Evolutionary conservation across 140 eudicot genomes (phyloP).

Genomic region (Oenanthe javanica): DNA sequence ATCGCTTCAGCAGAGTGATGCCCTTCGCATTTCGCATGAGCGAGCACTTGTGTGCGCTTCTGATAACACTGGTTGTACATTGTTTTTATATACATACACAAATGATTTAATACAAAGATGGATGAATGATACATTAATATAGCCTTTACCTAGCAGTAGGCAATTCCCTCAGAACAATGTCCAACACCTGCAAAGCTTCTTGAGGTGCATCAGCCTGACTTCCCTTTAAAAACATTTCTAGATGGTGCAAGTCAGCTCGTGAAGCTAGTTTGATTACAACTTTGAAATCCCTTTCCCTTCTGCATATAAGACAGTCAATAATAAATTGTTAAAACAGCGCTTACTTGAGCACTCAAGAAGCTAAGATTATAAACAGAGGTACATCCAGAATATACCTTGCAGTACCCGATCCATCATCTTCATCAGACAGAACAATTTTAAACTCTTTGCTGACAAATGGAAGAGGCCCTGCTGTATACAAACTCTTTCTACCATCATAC

Average conservation of each 20-base stretch:
- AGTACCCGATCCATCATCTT: conserved; percentile 77
- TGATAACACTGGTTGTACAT: too few relatives aligned
- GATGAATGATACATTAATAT: neutral
- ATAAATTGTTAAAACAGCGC: neutral
- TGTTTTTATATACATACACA: neutral
- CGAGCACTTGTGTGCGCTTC: too few relatives aligned
- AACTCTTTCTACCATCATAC: conserved; percentile 89
- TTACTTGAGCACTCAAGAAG: conserved; percentile 9
- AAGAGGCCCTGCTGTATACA: conserved; percentile 91
- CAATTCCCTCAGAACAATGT: conserved; percentile 81
- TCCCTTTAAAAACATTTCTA: conserved; percentile 76
- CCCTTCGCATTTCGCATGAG: too few relatives aligned
- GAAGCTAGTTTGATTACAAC: conserved; percentile 91
- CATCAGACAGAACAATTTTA: conserved; percentile 67
- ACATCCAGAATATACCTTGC: conserved; percentile 39
- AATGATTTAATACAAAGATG: neutral
- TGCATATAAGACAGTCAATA: conserved; percentile 15
- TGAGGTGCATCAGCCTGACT: conserved; percentile 95
- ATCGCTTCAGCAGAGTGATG: too few relatives aligned
- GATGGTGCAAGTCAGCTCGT: conserved; percentile 81
- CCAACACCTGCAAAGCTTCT: conserved; percentile 92
- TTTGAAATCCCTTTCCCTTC: conserved; percentile 77
- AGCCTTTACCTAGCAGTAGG: conserved; percentile 58
- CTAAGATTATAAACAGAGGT: neutral
- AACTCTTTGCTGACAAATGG: conserved; percentile 72